A percentile compares a stretch with the other conserved stretches of the same genome.
These are phyloP conservation scores for Microbotryum scabiosae DNA, from an alignment of 1,284 basidiomycete species.

Conservation along the genomic window DNA sequence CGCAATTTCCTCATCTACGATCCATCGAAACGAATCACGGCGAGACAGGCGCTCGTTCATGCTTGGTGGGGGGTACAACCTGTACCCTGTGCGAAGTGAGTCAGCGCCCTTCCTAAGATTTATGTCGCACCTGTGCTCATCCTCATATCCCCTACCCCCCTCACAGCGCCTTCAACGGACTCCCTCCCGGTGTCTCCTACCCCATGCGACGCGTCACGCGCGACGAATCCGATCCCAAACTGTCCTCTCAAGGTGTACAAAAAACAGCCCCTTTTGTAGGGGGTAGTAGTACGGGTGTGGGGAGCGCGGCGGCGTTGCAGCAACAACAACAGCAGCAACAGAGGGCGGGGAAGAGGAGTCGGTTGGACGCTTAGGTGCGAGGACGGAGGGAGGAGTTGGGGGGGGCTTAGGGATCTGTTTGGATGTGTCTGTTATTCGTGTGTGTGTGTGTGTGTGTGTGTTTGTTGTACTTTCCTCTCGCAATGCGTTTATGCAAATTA, in stretches of 20 bases:
- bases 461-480: too few relatives aligned
- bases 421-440: too few relatives aligned
- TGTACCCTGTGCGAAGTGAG: conserved; percentile 41
- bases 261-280: too few relatives aligned
- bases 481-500: too few relatives aligned
- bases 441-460: too few relatives aligned
- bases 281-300: too few relatives aligned
- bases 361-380: too few relatives aligned
- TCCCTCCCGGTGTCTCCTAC: conserved; percentile 36
- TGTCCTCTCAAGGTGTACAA: conserved; percentile 3
- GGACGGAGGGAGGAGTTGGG: too few relatives aligned
- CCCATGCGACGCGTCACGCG: conserved; percentile 47
- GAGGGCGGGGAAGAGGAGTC: too few relatives aligned
- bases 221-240: conserved; percentile 44
- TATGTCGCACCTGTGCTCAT: conserved; percentile 6
- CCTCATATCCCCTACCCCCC: neutral
- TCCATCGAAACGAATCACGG: conserved; percentile 75
- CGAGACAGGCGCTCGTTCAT: conserved; percentile 70
- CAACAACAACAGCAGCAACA: too few relatives aligned
- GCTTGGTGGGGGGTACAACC: conserved; percentile 47
- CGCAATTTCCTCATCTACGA: conserved; percentile 76
- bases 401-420: too few relatives aligned
- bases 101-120: neutral
- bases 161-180: conserved; percentile 33
- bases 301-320: too few relatives aligned